A percentile compares a stretch with the other conserved stretches of the same genome.
phyloP scores from a whole-genome alignment of 164 flowering plant genomes.

The Buxus sempervirens region DNA sequence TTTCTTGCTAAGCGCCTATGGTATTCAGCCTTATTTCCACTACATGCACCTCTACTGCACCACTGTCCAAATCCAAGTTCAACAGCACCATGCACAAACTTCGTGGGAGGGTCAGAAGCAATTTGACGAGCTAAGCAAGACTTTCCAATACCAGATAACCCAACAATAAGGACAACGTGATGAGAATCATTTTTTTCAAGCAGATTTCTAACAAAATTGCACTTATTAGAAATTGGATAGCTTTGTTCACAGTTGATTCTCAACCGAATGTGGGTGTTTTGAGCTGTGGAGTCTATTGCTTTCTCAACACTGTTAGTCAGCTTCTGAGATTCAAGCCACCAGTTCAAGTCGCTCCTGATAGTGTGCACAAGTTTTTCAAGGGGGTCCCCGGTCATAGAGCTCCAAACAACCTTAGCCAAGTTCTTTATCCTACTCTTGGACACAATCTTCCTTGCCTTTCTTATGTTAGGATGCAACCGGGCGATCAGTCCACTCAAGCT shows the following conservation, averaged over 20 bases:
- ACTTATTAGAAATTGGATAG: constrained; percentile 40
- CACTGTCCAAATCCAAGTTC: constrained; percentile 51
- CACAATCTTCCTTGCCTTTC: constrained; percentile 35
- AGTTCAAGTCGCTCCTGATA: constrained; percentile 38
- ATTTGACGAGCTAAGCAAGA: constrained; percentile 52
- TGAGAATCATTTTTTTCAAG: constrained; percentile 30
- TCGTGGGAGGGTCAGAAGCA: constrained; percentile 45
- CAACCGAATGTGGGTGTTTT: constrained; percentile 20
- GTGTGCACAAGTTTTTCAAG: constrained; percentile 29
- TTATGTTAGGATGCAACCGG: constrained; percentile 37
- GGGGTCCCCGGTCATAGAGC: constrained; percentile 41
- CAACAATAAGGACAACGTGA: constrained; percentile 41
- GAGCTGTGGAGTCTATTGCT: constrained; percentile 35
- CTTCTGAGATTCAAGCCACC: constrained; percentile 53
- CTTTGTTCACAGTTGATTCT: constrained; percentile 36
- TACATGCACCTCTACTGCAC: constrained; percentile 46
- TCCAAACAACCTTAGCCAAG: constrained; percentile 40
- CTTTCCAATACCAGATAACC: constrained; percentile 52
- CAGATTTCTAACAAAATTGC: constrained; percentile 29
- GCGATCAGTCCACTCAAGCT: constrained; percentile 34
- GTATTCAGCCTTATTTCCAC: constrained; percentile 39
- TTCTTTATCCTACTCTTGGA: constrained; percentile 38
- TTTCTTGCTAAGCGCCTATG: constrained; percentile 38
- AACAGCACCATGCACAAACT: constrained; percentile 40
- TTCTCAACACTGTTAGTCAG: constrained; percentile 33